These are phyloP conservation scores for Tephrocybe sp. DNA, from an alignment of 768 basidiomycete genomes.

Conservation along the genomic window DNA sequence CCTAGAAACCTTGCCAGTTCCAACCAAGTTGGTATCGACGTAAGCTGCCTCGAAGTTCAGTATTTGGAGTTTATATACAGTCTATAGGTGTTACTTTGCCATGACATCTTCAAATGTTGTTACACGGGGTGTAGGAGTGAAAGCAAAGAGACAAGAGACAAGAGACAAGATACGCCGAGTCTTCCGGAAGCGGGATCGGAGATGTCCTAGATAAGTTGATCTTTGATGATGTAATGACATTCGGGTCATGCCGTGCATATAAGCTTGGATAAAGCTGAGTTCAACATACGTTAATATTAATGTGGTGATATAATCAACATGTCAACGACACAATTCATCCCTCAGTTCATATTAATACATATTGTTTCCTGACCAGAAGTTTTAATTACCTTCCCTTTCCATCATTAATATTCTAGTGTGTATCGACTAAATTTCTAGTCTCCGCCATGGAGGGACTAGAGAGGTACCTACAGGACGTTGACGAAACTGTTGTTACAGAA, in stretches of 20 bases:
- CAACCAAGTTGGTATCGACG: slow-evolving; percentile 80
- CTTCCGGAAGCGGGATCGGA: slow-evolving; percentile 14
- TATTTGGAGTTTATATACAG: neutral
- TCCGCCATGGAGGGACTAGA: too few species aligned
- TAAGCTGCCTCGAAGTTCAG: slow-evolving; percentile 51
- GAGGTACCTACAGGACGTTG: slow-evolving; percentile 49
- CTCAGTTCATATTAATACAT: too few species aligned
- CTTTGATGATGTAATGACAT: slow-evolving; percentile 11
- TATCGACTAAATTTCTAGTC: too few species aligned
- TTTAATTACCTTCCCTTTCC: too few species aligned
- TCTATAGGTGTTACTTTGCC: slow-evolving; percentile 54
- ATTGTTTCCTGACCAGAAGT: too few species aligned
- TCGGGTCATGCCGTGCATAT: slow-evolving; percentile 10
- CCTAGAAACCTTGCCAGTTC: slow-evolving; percentile 65
- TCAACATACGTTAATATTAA: too few species aligned
- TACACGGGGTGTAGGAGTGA: neutral
- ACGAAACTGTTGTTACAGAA: slow-evolving; percentile 72
- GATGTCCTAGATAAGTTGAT: slow-evolving; percentile 16
- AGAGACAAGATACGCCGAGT: neutral
- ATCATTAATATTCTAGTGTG: too few species aligned
- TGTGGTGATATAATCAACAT: too few species aligned
- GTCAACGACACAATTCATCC: too few species aligned
- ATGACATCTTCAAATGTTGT: slow-evolving; percentile 52
- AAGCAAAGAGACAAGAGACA: slow-evolving; percentile 8
- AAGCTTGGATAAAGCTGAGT: too few species aligned